phyloP scores from a whole-genome alignment of 805 yeast genomes.

The Nakazawaea wyomingensis region DNA sequence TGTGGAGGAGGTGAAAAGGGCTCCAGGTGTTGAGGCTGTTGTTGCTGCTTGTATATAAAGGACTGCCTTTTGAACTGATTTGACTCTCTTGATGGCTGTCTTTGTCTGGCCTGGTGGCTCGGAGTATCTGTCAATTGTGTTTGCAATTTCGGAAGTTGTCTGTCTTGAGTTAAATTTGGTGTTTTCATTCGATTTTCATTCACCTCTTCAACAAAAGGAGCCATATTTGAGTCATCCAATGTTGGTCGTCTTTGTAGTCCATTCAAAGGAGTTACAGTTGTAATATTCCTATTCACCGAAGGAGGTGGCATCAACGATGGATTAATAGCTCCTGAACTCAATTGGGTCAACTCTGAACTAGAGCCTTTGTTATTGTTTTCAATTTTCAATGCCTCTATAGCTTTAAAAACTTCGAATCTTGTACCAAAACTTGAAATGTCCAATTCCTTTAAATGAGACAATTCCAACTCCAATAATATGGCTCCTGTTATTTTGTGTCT shows the following conservation, averaged over 20 bases:
- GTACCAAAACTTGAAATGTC: slow-evolving; percentile 94
- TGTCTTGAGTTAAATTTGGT: not conserved
- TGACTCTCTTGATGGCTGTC: slow-evolving; percentile 1
- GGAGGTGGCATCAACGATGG: slow-evolving; percentile 38
- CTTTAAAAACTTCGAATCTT: slow-evolving; percentile 85
- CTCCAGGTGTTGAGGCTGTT: too few relatives aligned
- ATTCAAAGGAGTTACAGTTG: slow-evolving; percentile 19
- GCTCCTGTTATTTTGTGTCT: slow-evolving; percentile 87
- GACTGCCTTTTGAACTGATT: slow-evolving; percentile 5
- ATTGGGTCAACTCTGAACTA: not conserved
- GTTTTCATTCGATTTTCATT: not conserved
- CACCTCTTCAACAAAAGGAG: slow-evolving; percentile 13
- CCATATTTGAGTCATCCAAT: slow-evolving; percentile 31
- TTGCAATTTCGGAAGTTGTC: not conserved
- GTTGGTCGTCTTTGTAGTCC: slow-evolving; percentile 46
- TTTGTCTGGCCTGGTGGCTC: not conserved
- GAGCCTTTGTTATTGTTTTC: slow-evolving; percentile 17
- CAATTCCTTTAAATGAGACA: slow-evolving; percentile 81
- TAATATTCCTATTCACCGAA: slow-evolving; percentile 14
- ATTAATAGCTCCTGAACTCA: slow-evolving; percentile 8
- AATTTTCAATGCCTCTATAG: slow-evolving; percentile 63
- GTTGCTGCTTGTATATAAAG: not conserved
- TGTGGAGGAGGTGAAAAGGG: slow-evolving; percentile 1
- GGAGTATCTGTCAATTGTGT: not conserved
- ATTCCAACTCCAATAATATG: slow-evolving; percentile 78